Evolutionary conservation across 2,329 filamentous ascomycete species (phyloP).

Genomic region (Dothiorella sarmentorum): DNA sequence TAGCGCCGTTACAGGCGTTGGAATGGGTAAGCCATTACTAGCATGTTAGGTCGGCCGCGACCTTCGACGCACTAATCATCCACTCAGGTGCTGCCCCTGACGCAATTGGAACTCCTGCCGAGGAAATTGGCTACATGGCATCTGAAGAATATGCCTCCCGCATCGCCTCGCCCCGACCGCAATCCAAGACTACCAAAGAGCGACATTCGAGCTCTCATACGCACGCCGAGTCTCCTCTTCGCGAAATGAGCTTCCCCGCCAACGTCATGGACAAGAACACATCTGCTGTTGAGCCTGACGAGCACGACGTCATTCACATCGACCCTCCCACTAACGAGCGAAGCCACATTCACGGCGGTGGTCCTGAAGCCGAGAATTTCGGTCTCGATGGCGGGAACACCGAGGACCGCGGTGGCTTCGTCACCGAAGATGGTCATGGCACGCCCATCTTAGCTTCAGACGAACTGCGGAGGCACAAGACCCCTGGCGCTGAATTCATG

Average conservation of each 20-base stretch:
- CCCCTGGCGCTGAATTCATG: slow-evolving; percentile 61
- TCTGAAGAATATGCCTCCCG: slow-evolving; percentile 79
- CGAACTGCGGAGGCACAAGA: slow-evolving; percentile 68
- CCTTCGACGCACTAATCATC: slow-evolving; percentile 40
- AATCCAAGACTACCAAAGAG: slow-evolving; percentile 44
- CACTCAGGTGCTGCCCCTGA: slow-evolving; percentile 60
- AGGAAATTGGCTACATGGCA: slow-evolving; percentile 86
- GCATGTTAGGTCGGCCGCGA: slow-evolving; percentile 14
- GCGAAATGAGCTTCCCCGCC: slow-evolving; percentile 48
- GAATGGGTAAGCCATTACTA: slow-evolving; percentile 47
- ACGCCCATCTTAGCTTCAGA: slow-evolving; percentile 86
- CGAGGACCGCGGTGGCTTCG: slow-evolving; percentile 47
- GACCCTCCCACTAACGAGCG: slow-evolving; percentile 58
- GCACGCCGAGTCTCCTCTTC: slow-evolving; percentile 49
- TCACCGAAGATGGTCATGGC: slow-evolving; percentile 60
- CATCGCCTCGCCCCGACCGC: slow-evolving; percentile 64
- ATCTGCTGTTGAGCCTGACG: slow-evolving; percentile 40
- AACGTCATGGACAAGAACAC: slow-evolving; percentile 24
- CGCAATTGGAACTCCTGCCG: slow-evolving; percentile 73
- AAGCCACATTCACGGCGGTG: slow-evolving; percentile 46
- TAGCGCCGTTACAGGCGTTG: slow-evolving; percentile 53
- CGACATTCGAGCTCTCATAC: slow-evolving; percentile 46
- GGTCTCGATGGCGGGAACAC: slow-evolving; percentile 45
- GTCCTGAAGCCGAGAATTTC: slow-evolving; percentile 51
- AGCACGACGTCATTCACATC: slow-evolving; percentile 69